These are phyloP conservation scores for Tylopilus intermedius DNA, from an alignment of 768 basidiomycete genomes.

Conservation along the genomic window DNA sequence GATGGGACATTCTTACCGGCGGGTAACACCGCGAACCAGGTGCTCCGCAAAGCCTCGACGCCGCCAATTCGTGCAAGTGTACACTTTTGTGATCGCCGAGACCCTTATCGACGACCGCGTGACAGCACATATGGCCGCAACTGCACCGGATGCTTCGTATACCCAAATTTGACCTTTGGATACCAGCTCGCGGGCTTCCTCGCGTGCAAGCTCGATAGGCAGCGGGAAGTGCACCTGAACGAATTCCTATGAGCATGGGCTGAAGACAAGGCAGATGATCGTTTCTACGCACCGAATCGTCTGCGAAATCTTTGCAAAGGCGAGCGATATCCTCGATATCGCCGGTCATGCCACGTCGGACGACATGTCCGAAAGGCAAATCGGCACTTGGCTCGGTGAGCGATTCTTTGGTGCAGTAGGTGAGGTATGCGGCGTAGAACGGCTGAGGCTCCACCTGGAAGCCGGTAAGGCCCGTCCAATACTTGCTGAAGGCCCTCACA, in stretches of 20 bases:
- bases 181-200: slow-evolving; percentile 46
- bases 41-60: slow-evolving; percentile 47
- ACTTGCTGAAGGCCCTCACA: slow-evolving; percentile 38
- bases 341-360: slow-evolving; percentile 34
- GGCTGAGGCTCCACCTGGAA: slow-evolving; percentile 37
- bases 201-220: slow-evolving; percentile 32
- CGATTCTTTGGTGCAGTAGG: slow-evolving; percentile 39
- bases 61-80: slow-evolving; percentile 44
- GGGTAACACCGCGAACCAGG: slow-evolving; percentile 45
- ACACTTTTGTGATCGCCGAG: slow-evolving; percentile 56
- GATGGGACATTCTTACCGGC: slow-evolving; percentile 30
- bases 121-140: slow-evolving; percentile 51
- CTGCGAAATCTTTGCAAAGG: slow-evolving; percentile 49
- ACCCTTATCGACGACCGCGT: slow-evolving; percentile 48
- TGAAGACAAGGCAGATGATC: not conserved
- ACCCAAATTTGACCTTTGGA: slow-evolving; percentile 49
- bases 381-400: slow-evolving; percentile 25
- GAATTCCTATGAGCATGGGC: slow-evolving; percentile 3
- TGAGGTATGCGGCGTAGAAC: slow-evolving; percentile 48
- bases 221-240: slow-evolving; percentile 45
- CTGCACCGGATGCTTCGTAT: slow-evolving; percentile 38
- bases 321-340: slow-evolving; percentile 40
- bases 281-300: slow-evolving; percentile 41
- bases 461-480: slow-evolving; percentile 42
- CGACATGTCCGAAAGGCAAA: slow-evolving; percentile 32